Base-by-base conservation (phyloP, 257 asterid species). In the Solanum arcanum region DNA sequence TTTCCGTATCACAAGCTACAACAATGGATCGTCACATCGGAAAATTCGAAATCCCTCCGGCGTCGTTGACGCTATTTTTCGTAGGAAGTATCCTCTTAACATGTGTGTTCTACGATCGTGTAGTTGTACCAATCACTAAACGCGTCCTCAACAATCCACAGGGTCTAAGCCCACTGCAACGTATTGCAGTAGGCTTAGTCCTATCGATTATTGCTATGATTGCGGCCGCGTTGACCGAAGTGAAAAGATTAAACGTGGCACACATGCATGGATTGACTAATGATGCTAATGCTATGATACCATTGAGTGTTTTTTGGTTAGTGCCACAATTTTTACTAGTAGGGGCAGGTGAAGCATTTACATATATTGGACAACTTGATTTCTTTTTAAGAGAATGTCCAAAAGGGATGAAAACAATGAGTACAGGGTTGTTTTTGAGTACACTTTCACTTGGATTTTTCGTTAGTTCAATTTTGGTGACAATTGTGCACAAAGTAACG, bases 281-380 rank as follows among this genome's bases (percentile, higher is more conserved):
- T 33, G 74, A 89, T 5, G 35, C 66, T 0, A 47, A 35, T 9
- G 60, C 88, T 0, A 86, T 86, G 0, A 59, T 93, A 1, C 98
- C 98, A 0, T 8, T 92, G 20, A 94, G 91, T n/a, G 99, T 95
- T 0, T 96, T 96, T 31, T 92, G 92, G 94, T 41, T 95, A 73
- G 85, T 92, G 8, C 99, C 99, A 0, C 99, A 96, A 33, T 95
- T 96, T 87, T 14, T 94, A 3, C 25, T 93, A 1, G 95, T 94
- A 2, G 99, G 99, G 62, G 92, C 97, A 0, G 98, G 98, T 0
- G 98, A 96, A 91, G 98, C 99, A 1, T 94, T 96, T 10, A 94
- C 94, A 8, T 96, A 95, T 86, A 93, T 94, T 7, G 99, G 99
- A 5, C 99, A 96, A 52, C 95, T 96, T 1, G 99, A 96, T 89